Evolutionary conservation across 345 rosid species (phyloP).

Genomic region (Hypericum androsaemum): DNA sequence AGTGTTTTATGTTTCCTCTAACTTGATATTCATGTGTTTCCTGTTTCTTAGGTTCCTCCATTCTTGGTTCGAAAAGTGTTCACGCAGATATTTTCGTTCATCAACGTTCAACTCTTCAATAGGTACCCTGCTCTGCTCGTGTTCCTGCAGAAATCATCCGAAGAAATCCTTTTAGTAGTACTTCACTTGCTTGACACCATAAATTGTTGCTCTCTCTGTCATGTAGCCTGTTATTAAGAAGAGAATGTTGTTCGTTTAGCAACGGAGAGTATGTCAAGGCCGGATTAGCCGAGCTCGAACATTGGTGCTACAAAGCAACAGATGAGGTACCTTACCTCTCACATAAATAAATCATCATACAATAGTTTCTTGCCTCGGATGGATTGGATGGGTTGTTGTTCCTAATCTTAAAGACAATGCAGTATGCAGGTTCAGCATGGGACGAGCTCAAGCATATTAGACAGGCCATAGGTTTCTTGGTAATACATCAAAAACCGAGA

Average conservation of each 20-base stretch:
- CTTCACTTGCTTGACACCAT: slow-evolving; percentile 1
- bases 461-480: slow-evolving; percentile 65
- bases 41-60: slow-evolving; percentile 41
- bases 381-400: no score
- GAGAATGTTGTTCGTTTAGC: slow-evolving; percentile 68
- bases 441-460: slow-evolving; percentile 54
- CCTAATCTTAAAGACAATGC: slow-evolving; percentile 5
- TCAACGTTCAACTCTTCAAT: slow-evolving; percentile 61
- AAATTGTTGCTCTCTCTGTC: slow-evolving; percentile 2
- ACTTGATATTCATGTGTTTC: not conserved
- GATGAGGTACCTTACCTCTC: slow-evolving; percentile 33
- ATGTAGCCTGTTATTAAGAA: slow-evolving; percentile 52
- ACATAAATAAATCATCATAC: slow-evolving; percentile 1
- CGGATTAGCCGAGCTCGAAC: slow-evolving; percentile 52
- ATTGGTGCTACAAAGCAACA: slow-evolving; percentile 47
- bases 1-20: slow-evolving; percentile 12
- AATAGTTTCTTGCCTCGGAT: not conserved
- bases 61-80: slow-evolving; percentile 18
- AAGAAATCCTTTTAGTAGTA: not conserved
- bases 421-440: slow-evolving; percentile 49
- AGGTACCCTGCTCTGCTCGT: slow-evolving; percentile 25
- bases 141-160: not conserved
- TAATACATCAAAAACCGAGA: slow-evolving; percentile 15
- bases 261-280: slow-evolving; percentile 57
- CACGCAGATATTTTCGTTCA: slow-evolving; percentile 51